Base-by-base conservation (phyloP, 176 grass and related monocot species). In the Ensete glaucum region DNA sequence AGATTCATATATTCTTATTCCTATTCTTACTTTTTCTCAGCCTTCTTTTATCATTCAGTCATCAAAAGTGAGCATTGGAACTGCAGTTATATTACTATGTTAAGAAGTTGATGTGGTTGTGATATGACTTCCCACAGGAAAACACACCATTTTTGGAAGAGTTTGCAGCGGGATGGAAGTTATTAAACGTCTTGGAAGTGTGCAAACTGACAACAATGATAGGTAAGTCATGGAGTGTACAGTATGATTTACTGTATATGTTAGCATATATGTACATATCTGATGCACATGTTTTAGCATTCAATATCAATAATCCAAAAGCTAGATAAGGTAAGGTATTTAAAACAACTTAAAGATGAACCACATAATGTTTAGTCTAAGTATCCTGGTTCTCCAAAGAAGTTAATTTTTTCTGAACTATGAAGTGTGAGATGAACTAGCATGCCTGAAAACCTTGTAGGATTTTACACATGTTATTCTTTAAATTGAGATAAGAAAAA, bases 101-200 rank as follows among this genome's bases (percentile, higher is more conserved):
- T 43, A 50, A 66, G 5, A 9, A 69, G 9, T 22, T 51, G 22
- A 60, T 24, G 52, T 67, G 53, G 43, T 8, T 20, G 10, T 62
- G 62, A 74, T 29, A 43, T 16, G 26, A 66, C 69, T 10, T 9
- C 4, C 34, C 34, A 43, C 84, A 98, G 94, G 90, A 71, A 98
- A 98, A 79, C 94, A 98, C 87, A 93, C 94, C 62, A 91, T 98
- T 76, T 98, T 98, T 69, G 94, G 94, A 55, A 93, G 94, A 87
- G 82, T 98, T 27, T 91, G 86, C 82, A 87, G 73, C 66, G 94
- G 88, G 77, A 98, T 98, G 82, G 94, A 93, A 75, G 90, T 98
- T 53, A 72, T 93, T 53, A 98, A 98, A 80, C 84, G 90, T 54
- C 94, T 98, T 80, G 90, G 90, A 72, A 98, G 94, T 79, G 80